Base-by-base conservation (phyloP, 768 basidiomycete genomes). In the Solioccasus polychromus region DNA sequence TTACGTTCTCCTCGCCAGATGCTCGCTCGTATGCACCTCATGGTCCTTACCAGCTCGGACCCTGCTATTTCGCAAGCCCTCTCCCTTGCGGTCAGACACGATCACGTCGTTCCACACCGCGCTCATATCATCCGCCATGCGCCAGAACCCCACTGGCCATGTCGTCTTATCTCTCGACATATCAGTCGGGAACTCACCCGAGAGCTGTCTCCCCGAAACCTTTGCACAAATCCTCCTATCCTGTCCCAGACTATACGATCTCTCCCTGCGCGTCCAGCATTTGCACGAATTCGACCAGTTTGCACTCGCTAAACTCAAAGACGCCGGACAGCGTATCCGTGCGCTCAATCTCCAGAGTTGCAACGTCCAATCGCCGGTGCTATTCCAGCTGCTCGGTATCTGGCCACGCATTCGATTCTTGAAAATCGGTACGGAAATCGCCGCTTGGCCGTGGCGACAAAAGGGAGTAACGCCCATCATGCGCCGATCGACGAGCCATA, bases 341-440 rank as follows among this genome's bases (percentile, higher is more conserved):
- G 64, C 71, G 0, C 52, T 74, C 39, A 57, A 51, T 24, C 45
- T 76, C 19, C 43, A 56, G 11, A 35, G 47, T 1, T 72, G 67
- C 43, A 69, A 71, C 35, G 58, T 71, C 1, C 71, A 74, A 54
- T 73, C 74, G 6, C 71, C 72, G 14, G 57, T 74, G 18, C 50
- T 74, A 5, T 77, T 71, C 40, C 68, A 75, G 39, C 58, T 77
- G 0, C 55, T 76, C 17, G 52, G 50, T 0, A 60, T 72, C 30
- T 71, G 72, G 61, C 67, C 69, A 0, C 55, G 49, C 17, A 49
- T 75, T 44, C 59, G 53, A 18, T 72, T 70, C 52, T 62, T 77
- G 44, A 63, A 63, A 30, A 39, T 76, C 19, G 70, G 66, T 5
- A 52, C 62, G 5, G 72, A 73, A 45, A 60, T 73, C 31, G 67